These are phyloP conservation scores for Pseudoscleropodium purum DNA, from an alignment of 225 moss, liverwort and hornwort genomes.

Conservation along the genomic window DNA sequence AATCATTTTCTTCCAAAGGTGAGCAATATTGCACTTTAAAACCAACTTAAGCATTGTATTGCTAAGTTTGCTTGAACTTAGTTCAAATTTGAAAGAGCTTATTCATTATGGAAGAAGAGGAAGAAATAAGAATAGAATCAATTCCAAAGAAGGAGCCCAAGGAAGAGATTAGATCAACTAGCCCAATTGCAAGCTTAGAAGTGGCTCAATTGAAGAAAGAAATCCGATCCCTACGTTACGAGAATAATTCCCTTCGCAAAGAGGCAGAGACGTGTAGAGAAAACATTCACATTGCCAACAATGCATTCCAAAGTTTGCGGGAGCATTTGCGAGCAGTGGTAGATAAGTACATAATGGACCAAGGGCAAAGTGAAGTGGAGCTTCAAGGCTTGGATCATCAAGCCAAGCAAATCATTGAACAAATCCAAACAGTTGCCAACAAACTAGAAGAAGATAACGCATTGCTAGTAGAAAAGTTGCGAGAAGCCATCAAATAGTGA, in stretches of 20 bases:
- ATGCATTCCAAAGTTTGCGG: background rate
- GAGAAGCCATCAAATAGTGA: conserved; percentile 3
- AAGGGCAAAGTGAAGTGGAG: conserved; percentile 7
- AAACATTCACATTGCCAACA: background rate
- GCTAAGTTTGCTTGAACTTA: background rate
- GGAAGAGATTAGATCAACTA: background rate
- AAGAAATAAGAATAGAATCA: background rate
- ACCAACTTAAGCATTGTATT: background rate
- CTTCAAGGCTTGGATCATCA: conserved; percentile 4
- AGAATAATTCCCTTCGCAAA: background rate
- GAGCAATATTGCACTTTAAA: background rate
- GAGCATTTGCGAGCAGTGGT: background rate
- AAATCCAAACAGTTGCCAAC: conserved; percentile 5
- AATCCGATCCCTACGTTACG: background rate
- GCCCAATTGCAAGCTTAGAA: background rate
- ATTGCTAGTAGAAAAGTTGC: conserved; percentile 13
- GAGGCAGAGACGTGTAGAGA: background rate
- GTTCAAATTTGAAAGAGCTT: background rate
- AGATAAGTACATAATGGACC: conserved; percentile 13
- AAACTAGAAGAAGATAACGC: conserved; percentile 17
- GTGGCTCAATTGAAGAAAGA: conserved; percentile 2
- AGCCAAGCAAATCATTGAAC: conserved; percentile 11
- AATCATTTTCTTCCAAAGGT: background rate
- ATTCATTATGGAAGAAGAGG: background rate
- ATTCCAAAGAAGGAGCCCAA: background rate